Conservation (phyloP, 768 basidiomycete species). For the Russula sp. region DNA sequence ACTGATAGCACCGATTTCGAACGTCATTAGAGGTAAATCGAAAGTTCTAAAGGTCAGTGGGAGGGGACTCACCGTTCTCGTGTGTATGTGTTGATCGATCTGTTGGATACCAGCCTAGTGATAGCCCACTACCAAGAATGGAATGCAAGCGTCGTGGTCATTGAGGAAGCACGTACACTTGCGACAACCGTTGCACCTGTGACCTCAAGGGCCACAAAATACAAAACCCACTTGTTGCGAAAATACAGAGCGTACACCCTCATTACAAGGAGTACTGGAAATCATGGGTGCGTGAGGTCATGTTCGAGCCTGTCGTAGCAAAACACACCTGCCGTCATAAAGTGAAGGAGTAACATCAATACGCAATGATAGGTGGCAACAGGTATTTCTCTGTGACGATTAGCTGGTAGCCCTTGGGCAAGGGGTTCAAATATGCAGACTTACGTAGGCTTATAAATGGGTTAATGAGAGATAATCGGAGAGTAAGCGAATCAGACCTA, state of each 20-base stretch:
- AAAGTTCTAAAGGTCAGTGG: not conserved
- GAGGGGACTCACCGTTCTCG: not conserved
- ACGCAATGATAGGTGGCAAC: not conserved
- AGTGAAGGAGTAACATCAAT: not conserved
- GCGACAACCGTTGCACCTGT: not conserved
- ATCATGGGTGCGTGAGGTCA: not conserved
- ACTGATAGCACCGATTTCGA: not conserved
- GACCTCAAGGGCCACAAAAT: slow-evolving; percentile 9
- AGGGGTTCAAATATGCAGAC: not conserved
- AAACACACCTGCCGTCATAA: slow-evolving; percentile 1
- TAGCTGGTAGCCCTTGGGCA: not conserved
- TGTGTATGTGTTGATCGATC: not conserved
- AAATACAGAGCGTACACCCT: slow-evolving; percentile 28
- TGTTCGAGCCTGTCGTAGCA: too few relatives aligned
- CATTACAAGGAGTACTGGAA: slow-evolving; percentile 24
- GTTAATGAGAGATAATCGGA: not conserved
- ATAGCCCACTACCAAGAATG: not conserved
- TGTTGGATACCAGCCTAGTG: not conserved
- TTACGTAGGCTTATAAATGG: not conserved
- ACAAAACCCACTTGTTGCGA: slow-evolving; percentile 24
- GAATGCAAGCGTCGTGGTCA: not conserved
- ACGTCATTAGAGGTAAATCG: not conserved
- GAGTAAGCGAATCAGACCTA: not conserved
- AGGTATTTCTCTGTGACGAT: not conserved
- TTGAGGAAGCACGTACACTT: not conserved